These are phyloP conservation scores for Mortierella sp. DNA, from an alignment of 371 early-diverging fungal species.

Conservation along the genomic window DNA sequence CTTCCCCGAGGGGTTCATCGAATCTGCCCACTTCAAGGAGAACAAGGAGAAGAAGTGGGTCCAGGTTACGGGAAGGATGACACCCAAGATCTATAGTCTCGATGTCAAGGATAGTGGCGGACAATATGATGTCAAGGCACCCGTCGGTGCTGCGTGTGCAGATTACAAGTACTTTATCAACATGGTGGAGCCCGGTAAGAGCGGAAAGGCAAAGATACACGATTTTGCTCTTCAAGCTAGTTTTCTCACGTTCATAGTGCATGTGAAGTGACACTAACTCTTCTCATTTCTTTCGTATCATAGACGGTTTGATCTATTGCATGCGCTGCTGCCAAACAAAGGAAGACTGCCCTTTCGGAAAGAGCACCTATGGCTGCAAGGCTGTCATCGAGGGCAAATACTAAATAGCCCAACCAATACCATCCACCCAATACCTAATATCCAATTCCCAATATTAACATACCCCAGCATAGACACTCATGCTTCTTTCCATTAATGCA, in stretches of 20 bases:
- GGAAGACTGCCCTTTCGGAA: constrained; percentile 22
- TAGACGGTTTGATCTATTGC: constrained; percentile 11
- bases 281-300: not conserved
- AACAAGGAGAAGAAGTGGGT: constrained; percentile 44
- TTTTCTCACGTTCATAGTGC: not conserved
- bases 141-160: constrained; percentile 49
- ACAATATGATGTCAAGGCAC: constrained; percentile 58
- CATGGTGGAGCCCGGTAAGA: constrained; percentile 59
- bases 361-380: constrained; percentile 16
- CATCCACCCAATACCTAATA: not conserved
- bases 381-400: constrained; percentile 11
- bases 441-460: not conserved
- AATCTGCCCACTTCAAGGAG: constrained; percentile 46
- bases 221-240: not conserved
- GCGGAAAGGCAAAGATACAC: too few relatives aligned
- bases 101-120: constrained; percentile 55
- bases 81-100: constrained; percentile 38
- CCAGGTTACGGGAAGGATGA: constrained; percentile 61
- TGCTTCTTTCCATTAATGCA: not conserved
- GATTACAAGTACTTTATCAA: constrained; percentile 59
- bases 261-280: not conserved
- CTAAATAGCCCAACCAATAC: not conserved
- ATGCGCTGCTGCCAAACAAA: constrained; percentile 20
- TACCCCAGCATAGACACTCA: not conserved
- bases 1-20: constrained; percentile 60